These are phyloP conservation scores for Penicillium egyptiacum DNA, from an alignment of 495 filamentous ascomycete species.

Conservation along the genomic window DNA sequence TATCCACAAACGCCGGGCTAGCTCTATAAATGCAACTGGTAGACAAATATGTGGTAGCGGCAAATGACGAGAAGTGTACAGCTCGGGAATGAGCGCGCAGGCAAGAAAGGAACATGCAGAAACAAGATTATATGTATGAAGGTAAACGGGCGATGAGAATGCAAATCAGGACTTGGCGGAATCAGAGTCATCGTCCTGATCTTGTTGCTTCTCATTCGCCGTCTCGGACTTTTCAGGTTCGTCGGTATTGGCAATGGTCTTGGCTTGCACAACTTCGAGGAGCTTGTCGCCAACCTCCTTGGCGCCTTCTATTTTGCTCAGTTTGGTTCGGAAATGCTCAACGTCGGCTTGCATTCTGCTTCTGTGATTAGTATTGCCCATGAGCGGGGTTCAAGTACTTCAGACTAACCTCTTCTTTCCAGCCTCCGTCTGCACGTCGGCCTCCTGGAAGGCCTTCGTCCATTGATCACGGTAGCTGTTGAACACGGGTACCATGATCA, in stretches of 20 bases:
- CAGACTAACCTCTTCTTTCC: constrained; percentile 70
- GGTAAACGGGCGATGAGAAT: neutral
- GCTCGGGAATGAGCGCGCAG: constrained; percentile 5
- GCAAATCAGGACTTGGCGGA: constrained; percentile 16
- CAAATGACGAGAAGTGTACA: constrained; percentile 22
- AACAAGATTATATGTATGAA: constrained; percentile 23
- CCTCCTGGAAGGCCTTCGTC: constrained; percentile 69
- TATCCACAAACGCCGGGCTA: constrained; percentile 28
- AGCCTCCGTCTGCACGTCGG: constrained; percentile 61
- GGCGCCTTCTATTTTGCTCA: constrained; percentile 80
- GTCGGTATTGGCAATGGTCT: constrained; percentile 38
- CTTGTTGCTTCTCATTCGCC: constrained; percentile 12
- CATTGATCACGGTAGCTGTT: constrained; percentile 82
- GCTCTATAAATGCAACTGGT: constrained; percentile 26
- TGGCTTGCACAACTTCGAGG: constrained; percentile 64
- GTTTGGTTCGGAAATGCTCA: constrained; percentile 67
- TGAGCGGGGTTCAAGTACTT: neutral
- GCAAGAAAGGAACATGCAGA: neutral
- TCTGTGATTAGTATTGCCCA: constrained; percentile 15
- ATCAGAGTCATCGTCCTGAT: constrained; percentile 19
- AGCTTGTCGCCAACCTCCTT: constrained; percentile 68
- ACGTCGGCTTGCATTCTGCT: constrained; percentile 77
- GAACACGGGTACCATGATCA: constrained; percentile 93
- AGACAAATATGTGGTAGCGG: constrained; percentile 21
- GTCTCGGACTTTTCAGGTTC: constrained; percentile 17